Evolutionary conservation across 2,329 filamentous ascomycete species (phyloP).

Genomic region (Ophiocordyceps sinensis): DNA sequence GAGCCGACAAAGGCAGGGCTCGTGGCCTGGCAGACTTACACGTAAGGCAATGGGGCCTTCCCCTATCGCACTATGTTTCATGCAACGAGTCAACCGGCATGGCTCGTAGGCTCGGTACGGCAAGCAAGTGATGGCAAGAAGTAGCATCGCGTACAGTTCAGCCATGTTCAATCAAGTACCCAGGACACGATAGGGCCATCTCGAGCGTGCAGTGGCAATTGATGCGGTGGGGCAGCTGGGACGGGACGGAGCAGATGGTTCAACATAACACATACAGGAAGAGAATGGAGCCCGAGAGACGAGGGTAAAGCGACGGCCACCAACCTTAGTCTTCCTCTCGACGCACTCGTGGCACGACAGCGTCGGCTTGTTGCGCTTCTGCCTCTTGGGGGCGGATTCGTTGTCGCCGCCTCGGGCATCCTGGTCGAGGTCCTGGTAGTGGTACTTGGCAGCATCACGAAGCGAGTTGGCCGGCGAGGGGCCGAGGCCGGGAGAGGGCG

Average conservation of each 20-base stretch:
- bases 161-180: no score
- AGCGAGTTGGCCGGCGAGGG: not conserved
- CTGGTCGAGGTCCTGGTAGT: not conserved
- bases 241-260: not conserved
- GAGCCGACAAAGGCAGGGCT: not conserved
- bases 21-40: slow-evolving; percentile 28
- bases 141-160: no score
- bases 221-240: not conserved
- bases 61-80: slow-evolving; percentile 52
- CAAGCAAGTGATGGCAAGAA: no score
- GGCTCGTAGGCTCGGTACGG: no score
- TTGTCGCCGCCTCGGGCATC: slow-evolving; percentile 11
- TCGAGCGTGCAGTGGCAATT: no score
- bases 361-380: slow-evolving; percentile 75
- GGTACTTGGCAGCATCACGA: not conserved
- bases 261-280: not conserved
- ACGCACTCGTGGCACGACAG: slow-evolving; percentile 69
- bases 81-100: not conserved
- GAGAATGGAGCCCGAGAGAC: not conserved
- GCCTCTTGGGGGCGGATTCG: slow-evolving; percentile 49
- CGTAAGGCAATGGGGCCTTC: slow-evolving; percentile 52
- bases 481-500: no score
- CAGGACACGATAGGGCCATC: no score
- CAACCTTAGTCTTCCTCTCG: slow-evolving; percentile 66
- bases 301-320: slow-evolving; percentile 9